Evolutionary conservation across 164 flowering plant genomes (phyloP), one percentile per base, ranked within the genome.

Genomic region (Paratinospora sagittata): DNA sequence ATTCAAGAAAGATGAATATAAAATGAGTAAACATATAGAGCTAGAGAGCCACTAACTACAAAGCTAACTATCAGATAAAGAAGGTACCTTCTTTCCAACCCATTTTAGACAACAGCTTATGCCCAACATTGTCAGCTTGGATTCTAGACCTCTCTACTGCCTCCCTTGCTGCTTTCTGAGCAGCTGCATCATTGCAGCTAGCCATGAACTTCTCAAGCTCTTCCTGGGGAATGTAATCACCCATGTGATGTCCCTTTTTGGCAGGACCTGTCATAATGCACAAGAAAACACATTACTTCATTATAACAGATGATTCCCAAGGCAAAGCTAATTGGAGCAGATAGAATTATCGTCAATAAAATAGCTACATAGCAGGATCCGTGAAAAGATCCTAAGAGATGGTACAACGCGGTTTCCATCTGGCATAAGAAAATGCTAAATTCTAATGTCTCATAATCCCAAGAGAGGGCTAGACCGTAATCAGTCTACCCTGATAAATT

Each of bases 71-170:
- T 52, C 8, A 72, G 68, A 39, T 17, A 30, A 21, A 33, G 10
- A 41, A 19, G 47, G 30, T 73, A 95, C 99, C 99, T 91, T 95
- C 99, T 89, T 79, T 95, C 99, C 99, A 95, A 27, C 99, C 99
- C 99, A 95, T 95, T 86, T 92, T 95, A 4, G 97, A 92, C 76
- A 95, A 72, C 62, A 95, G 98, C 75, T 78, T 89, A 75, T 95
- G 98, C 37, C 99, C 99, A 67, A 95, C 91, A 78, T 95, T 95
- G 82, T 95, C 82, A 57, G 82, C 96, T 80, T 92, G 98, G 55
- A 95, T 95, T 81, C 78, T 89, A n/a, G 92, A 85, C 77, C 72
- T 90, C 2, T 89, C 94, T 57, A 90, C 93, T 72, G 90, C 82
- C 74, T 94, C 97, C 66, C 47, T 82, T 4, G 88, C 85, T 72